Evolutionary conservation across 106 monocot genomes (phyloP), one percentile per base, ranked within the genome.

Genomic region (Acanthochlamys bracteata): DNA sequence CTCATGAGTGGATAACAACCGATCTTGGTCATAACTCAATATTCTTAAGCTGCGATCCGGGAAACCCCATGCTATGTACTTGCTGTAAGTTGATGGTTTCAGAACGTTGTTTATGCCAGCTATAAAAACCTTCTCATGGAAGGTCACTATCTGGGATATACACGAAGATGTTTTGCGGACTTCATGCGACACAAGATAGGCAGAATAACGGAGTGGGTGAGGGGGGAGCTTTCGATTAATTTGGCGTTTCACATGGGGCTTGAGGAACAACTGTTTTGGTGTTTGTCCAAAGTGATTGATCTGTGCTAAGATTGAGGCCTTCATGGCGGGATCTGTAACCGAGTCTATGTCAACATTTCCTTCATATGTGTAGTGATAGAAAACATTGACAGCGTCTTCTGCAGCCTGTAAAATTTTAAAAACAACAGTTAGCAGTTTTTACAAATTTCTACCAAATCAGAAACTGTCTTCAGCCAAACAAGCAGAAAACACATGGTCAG

Each of bases 221-320:
- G 70, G 84, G 13, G 69, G 84, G 21, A 65, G 20, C 49, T 84
- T 86, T 20, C 83, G 70, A 55, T 96, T 84, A 16, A 76, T 59
- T 39, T 80, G 77, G 12, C 96, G 75, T 64, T 84, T 89, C 11
- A 72, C 80, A 59, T 96, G 96, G 23, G 96, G 76, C 42, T 96
- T 96, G 21, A 60, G 76, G 62, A 96, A 96, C 22, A 96, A 73
- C 56, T 96, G 96, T 66, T 96, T 96, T 20, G 96, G 96, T 12
- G 96, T 96, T 58, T 96, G 96, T 40, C 96, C 96, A 63, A 96
- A 96, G 59, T 96, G 96, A 78, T 96, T 96, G 20, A 96, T 96
- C 63, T 96, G 96, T 16, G 96, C 96, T 24, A 96, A 70, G 41
- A 96, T 96, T 45, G 96, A 96, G 24, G 96, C 91, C 60, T 96